phyloP scores from a whole-genome alignment of 2,329 filamentous ascomycete genomes.

The Exophiala alcalophila region DNA sequence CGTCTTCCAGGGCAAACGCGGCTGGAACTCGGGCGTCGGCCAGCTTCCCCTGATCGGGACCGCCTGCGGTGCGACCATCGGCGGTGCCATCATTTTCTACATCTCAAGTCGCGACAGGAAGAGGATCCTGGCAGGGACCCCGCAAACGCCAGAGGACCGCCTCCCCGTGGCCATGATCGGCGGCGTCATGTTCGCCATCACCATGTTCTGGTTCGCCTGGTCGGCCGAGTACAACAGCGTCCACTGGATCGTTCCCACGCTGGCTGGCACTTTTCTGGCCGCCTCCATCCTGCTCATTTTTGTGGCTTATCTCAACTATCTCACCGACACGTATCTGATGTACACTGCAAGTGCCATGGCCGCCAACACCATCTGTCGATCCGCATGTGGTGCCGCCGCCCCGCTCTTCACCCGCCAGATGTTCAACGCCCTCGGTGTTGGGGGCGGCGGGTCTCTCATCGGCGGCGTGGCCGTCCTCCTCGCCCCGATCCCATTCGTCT shows the following conservation, averaged over 20 bases:
- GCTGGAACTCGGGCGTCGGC: slow-evolving; percentile 48
- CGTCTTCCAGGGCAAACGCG: slow-evolving; percentile 46
- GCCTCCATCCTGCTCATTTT: slow-evolving; percentile 43
- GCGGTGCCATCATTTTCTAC: slow-evolving; percentile 34
- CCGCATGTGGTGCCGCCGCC: slow-evolving; percentile 47
- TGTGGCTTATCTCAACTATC: slow-evolving; percentile 42
- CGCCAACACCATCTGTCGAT: slow-evolving; percentile 48
- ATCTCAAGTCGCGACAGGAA: slow-evolving; percentile 18
- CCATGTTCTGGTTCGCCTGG: slow-evolving; percentile 62
- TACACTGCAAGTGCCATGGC: slow-evolving; percentile 45
- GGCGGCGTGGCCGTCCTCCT: slow-evolving; percentile 47
- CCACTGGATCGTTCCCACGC: slow-evolving; percentile 48
- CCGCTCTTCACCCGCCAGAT: slow-evolving; percentile 49
- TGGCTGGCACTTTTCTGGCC: slow-evolving; percentile 45
- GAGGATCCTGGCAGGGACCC: slow-evolving; percentile 21
- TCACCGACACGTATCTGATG: slow-evolving; percentile 46
- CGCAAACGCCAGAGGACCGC: slow-evolving; percentile 39
- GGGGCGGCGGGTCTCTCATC: slow-evolving; percentile 47
- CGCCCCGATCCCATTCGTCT: slow-evolving; percentile 45
- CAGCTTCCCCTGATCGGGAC: slow-evolving; percentile 52
- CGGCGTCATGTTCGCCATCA: slow-evolving; percentile 53
- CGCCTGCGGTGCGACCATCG: slow-evolving; percentile 49
- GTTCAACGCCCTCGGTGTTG: slow-evolving; percentile 46
- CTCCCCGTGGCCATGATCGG: slow-evolving; percentile 51
- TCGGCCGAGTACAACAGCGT: slow-evolving; percentile 48